These are phyloP conservation scores for Crithidia fasciculata DNA, from an alignment of 208 protist species.

Conservation along the genomic window DNA sequence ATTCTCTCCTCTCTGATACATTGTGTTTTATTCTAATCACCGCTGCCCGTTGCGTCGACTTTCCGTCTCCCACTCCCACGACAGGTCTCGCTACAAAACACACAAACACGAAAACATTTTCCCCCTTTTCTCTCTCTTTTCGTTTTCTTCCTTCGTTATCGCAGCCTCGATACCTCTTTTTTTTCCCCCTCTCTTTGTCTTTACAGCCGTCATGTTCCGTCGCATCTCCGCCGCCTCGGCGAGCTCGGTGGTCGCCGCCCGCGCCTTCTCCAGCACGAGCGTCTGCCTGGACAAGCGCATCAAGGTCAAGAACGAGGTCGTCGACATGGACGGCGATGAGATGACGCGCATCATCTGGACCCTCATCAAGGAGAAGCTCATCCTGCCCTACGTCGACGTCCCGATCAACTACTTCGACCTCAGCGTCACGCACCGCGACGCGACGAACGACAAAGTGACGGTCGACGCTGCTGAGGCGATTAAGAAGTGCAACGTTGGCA, in stretches of 20 bases:
- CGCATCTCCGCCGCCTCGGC: constrained; percentile 37
- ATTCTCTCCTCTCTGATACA: background rate
- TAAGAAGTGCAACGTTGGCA: constrained; percentile 94
- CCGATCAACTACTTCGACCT: constrained; percentile 98
- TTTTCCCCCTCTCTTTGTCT: background rate
- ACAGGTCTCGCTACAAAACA: background rate
- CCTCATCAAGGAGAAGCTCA: constrained; percentile 97
- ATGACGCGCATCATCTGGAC: constrained; percentile 98
- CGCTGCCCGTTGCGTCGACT: background rate
- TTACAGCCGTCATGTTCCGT: constrained; percentile 59
- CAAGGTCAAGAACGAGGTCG: constrained; percentile 91
- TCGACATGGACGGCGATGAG: constrained; percentile 98
- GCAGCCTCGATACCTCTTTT: background rate
- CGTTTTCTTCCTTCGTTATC: background rate
- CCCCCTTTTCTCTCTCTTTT: background rate
- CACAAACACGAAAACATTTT: background rate
- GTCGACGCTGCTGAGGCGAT: constrained; percentile 96
- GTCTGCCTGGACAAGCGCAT: constrained; percentile 70
- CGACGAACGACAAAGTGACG: constrained; percentile 96
- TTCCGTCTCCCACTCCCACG: background rate
- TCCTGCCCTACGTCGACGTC: constrained; percentile 96
- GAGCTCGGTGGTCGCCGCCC: constrained; percentile 25
- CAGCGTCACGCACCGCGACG: constrained; percentile 93
- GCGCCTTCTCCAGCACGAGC: constrained; percentile 60
- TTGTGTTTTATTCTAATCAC: no score